A percentile compares a stretch with the other conserved stretches of the same genome.
Evolutionary conservation across 345 rosid genomes (phyloP).

Genomic region (Euclidium syriacum): DNA sequence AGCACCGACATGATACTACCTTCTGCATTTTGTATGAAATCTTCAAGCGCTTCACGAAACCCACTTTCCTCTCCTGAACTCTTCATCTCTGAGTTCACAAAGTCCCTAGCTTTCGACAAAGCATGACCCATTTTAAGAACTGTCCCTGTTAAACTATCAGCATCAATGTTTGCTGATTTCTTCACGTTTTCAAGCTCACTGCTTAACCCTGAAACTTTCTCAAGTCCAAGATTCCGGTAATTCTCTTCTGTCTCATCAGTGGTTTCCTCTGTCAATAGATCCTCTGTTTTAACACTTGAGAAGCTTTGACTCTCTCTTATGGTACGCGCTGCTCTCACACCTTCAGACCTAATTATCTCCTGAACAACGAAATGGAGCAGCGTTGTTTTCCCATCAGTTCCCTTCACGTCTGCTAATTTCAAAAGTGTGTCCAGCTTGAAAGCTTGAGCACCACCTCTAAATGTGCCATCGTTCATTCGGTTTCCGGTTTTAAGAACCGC

Average conservation of each 20-base stretch:
- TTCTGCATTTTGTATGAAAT: constrained; percentile 81
- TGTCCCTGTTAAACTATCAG: constrained; percentile 68
- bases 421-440: constrained; percentile 97
- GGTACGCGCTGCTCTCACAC: constrained; percentile 74
- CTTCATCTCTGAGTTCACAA: constrained; percentile 71
- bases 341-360: constrained; percentile 92
- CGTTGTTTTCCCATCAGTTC: constrained; percentile 93
- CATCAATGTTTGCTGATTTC: constrained; percentile 81
- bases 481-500: constrained; percentile 99
- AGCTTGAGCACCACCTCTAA: constrained; percentile 95
- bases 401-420: constrained; percentile 92
- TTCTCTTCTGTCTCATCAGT: constrained; percentile 58
- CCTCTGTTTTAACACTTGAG: constrained; percentile 68
- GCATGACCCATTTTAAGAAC: constrained; percentile 65
- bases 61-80: constrained; percentile 63
- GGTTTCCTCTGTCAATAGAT: constrained; percentile 56
- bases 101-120: constrained; percentile 48
- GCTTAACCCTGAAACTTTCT: constrained; percentile 69
- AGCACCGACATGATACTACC: constrained; percentile 51
- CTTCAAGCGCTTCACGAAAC: constrained; percentile 59
- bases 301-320: constrained; percentile 63
- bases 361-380: constrained; percentile 94
- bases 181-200: constrained; percentile 79
- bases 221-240: constrained; percentile 72
- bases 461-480: constrained; percentile 97